Base-by-base conservation (phyloP, 805 yeast genomes). In the Nakazawaea ambrosiae region DNA sequence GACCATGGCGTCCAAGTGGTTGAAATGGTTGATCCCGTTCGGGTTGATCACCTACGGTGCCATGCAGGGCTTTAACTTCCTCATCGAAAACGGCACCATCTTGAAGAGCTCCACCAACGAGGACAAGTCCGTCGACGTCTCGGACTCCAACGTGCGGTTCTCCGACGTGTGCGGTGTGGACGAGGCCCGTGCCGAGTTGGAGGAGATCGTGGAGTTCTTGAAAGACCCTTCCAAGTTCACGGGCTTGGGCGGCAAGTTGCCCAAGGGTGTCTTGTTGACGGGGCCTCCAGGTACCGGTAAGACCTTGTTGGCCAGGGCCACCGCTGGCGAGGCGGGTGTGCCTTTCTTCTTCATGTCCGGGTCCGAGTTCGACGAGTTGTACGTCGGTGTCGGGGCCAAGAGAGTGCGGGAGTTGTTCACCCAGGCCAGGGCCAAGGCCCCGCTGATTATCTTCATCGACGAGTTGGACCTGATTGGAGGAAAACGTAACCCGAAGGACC, bases 221-320 rank as follows among this genome's bases (percentile, higher is more conserved):
- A 88, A 88, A 55, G 97, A 92, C 58, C 98, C 99, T 16, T 77
- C 96, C 15, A 84, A 86, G 58, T 92, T 88, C 64, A 94, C 97
- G 35, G 95, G 95, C 1, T 71, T 92, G 34, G 99, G 99, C 48
- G 99, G 98, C 36, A 89, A 89, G 60, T 70, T 92, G 51, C 97
- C 98, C 41, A 92, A 90, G 58, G 99, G 99, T 68, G 95, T 92
- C 5, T 66, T 92, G 42, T 68, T 90, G 46, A 92, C 97, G 10
- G 98, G 98, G 32, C 98, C 98, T 27, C 98, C 98, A 29, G 98
- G 98, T 63, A 90, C 98, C 5, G 98, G 98, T 75, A 90, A 92
- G 59, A 92, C 98, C 1, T 68, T 90, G 48, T 73, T 92, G 46
- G 97, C 97, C 0, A 78, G 97, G 51, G 97, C 98, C 20, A 94